phyloP scores from a whole-genome alignment of 1,284 basidiomycete genomes.

The Lentinus polychrous region DNA sequence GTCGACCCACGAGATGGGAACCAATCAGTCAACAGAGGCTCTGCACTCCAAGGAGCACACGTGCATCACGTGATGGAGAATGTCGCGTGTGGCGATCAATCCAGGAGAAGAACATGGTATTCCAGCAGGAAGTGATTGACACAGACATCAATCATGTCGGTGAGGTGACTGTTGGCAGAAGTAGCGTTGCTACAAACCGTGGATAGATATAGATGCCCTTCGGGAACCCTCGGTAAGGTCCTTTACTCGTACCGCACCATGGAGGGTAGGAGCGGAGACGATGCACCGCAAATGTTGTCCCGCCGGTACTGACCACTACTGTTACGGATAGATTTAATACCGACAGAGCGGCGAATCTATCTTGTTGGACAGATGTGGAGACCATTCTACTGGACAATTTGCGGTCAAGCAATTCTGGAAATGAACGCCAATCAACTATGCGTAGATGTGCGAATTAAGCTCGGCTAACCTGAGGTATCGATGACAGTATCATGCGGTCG shows the following conservation, averaged over 20 bases:
- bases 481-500: not conserved
- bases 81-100: not conserved
- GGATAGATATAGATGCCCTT: not conserved
- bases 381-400: not conserved
- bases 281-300: too few relatives aligned
- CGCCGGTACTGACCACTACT: too few relatives aligned
- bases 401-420: not conserved
- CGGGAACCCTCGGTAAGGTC: too few relatives aligned
- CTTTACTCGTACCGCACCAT: too few relatives aligned
- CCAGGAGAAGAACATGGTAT: not conserved
- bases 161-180: constrained; percentile 5
- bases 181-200: constrained; percentile 2
- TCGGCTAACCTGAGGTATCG: not conserved
- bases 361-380: not conserved
- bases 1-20: too few relatives aligned
- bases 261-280: too few relatives aligned
- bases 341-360: not conserved
- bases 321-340: not conserved
- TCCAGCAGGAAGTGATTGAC: constrained; percentile 1
- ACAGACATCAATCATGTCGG: constrained; percentile 10
- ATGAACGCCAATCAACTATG: not conserved
- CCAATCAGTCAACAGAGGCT: too few relatives aligned
- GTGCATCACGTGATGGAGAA: constrained; percentile 1
- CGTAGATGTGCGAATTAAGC: not conserved
- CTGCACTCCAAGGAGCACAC: too few relatives aligned